phyloP scores from a whole-genome alignment of 2,329 filamentous ascomycete species.

The Microthyrium microscopicum region DNA sequence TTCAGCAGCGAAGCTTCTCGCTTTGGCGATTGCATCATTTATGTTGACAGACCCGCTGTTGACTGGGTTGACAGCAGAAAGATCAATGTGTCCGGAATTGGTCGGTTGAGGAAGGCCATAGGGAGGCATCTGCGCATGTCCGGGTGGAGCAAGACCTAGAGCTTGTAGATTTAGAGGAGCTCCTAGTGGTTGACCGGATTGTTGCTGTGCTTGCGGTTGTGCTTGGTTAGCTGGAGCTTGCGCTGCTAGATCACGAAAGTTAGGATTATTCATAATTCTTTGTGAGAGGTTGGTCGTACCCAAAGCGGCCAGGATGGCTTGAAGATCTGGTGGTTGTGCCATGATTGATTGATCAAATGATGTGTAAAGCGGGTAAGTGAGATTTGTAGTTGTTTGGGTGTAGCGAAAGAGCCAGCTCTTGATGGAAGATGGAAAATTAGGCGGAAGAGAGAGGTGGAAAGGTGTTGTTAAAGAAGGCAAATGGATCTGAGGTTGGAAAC shows the following conservation, averaged over 20 bases:
- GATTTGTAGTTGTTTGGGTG: too few relatives aligned
- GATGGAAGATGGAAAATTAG: too few relatives aligned
- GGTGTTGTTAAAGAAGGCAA: too few relatives aligned
- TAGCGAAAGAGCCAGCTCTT: too few relatives aligned
- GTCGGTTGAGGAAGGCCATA: slow-evolving; percentile 50
- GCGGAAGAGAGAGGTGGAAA: too few relatives aligned
- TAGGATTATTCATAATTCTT: not conserved
- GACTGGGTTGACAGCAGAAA: slow-evolving; percentile 63
- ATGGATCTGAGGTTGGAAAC: too few relatives aligned
- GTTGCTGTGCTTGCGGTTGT: slow-evolving; percentile 3
- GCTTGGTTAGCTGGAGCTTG: slow-evolving; percentile 2
- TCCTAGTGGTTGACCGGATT: slow-evolving; percentile 1
- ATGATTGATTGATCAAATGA: too few relatives aligned
- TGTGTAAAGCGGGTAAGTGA: too few relatives aligned
- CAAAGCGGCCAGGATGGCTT: slow-evolving; percentile 8
- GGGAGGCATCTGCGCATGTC: slow-evolving; percentile 10
- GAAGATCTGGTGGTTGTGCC: slow-evolving; percentile 6
- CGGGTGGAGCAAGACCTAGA: too few relatives aligned
- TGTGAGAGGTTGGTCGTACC: slow-evolving; percentile 1
- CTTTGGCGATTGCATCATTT: slow-evolving; percentile 69
- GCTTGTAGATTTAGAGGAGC: slow-evolving; percentile 1
- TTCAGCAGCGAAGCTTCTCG: slow-evolving; percentile 64
- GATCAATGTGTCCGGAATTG: slow-evolving; percentile 58
- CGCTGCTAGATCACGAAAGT: not conserved
- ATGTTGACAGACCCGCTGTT: slow-evolving; percentile 71